These are phyloP conservation scores for Stramenopiles sp. DNA, from an alignment of 352 stramenopile genomes.

Conservation along the genomic window DNA sequence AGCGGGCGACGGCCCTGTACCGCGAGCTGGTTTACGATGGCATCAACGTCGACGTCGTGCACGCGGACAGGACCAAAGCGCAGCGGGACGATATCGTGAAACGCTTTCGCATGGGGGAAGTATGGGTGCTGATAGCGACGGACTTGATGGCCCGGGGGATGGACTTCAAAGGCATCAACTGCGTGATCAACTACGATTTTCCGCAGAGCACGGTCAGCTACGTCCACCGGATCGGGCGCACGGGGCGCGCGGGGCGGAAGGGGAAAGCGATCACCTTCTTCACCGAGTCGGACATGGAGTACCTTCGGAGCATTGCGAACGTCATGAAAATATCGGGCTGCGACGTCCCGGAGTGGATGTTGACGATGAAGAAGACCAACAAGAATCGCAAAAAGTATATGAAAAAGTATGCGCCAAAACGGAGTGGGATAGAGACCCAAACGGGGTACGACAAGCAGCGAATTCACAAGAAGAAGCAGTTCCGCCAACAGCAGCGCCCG, in stretches of 20 bases:
- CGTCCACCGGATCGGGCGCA: slow-evolving; percentile 91
- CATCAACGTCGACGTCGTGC: slow-evolving; percentile 91
- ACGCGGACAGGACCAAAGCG: slow-evolving; percentile 73
- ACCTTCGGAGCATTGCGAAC: slow-evolving; percentile 87
- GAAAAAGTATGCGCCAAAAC: slow-evolving; percentile 1
- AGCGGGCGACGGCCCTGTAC: slow-evolving; percentile 89
- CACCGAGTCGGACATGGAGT: slow-evolving; percentile 78
- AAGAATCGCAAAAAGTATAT: not conserved
- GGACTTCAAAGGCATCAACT: slow-evolving; percentile 97
- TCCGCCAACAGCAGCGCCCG: not conserved
- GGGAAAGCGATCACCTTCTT: slow-evolving; percentile 91
- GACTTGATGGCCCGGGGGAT: slow-evolving; percentile 94
- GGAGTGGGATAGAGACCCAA: not conserved
- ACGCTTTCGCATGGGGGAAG: slow-evolving; percentile 81
- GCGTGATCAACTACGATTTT: slow-evolving; percentile 99
- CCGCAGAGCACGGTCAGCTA: slow-evolving; percentile 90
- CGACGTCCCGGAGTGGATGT: slow-evolving; percentile 93
- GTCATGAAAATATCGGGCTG: slow-evolving; percentile 94
- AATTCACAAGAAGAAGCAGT: not conserved
- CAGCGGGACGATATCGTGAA: slow-evolving; percentile 78
- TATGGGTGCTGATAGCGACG: slow-evolving; percentile 98
- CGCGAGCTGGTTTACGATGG: slow-evolving; percentile 91
- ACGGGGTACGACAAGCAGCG: not conserved
- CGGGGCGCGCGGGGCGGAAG: slow-evolving; percentile 67
- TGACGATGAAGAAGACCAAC: slow-evolving; percentile 59